Percentiles rank a stretch among this genome's conserved stretches.
Conservation (phyloP, 2,329 filamentous ascomycete species). For the Stemphylium lycopersici region DNA sequence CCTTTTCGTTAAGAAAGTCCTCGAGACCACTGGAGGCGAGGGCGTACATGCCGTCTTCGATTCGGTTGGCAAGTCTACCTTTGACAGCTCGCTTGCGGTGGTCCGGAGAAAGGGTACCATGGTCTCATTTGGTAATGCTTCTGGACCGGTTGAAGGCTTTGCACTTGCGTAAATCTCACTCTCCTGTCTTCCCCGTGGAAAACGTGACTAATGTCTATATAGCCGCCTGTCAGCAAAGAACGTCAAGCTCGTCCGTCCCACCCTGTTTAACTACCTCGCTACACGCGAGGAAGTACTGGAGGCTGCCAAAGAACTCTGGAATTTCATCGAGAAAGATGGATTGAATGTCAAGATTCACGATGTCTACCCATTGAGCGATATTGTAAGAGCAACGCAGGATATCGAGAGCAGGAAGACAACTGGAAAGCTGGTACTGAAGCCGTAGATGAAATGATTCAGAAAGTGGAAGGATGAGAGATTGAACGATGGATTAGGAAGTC, state of each 20-base stretch:
- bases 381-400: conserved; percentile 72
- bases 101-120: conserved; percentile 79
- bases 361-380: conserved; percentile 76
- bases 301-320: conserved; percentile 75
- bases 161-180: conserved; percentile 62
- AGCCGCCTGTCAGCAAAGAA: conserved; percentile 73
- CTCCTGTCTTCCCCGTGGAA: background rate
- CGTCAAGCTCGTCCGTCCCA: conserved; percentile 75
- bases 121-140: conserved; percentile 81
- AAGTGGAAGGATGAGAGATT: background rate
- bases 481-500: background rate
- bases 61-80: conserved; percentile 83
- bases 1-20: conserved; percentile 57
- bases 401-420: conserved; percentile 82
- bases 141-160: conserved; percentile 77
- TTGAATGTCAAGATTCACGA: conserved; percentile 77
- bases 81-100: conserved; percentile 76
- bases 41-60: conserved; percentile 84
- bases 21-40: conserved; percentile 72
- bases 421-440: conserved; percentile 80
- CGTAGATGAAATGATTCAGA: conserved; percentile 43
- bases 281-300: conserved; percentile 69
- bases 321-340: conserved; percentile 70
- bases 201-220: background rate
- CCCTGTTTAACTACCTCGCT: conserved; percentile 68